Conservation (phyloP, 148 eudicot species). For the Fagopyrum esculentum region DNA sequence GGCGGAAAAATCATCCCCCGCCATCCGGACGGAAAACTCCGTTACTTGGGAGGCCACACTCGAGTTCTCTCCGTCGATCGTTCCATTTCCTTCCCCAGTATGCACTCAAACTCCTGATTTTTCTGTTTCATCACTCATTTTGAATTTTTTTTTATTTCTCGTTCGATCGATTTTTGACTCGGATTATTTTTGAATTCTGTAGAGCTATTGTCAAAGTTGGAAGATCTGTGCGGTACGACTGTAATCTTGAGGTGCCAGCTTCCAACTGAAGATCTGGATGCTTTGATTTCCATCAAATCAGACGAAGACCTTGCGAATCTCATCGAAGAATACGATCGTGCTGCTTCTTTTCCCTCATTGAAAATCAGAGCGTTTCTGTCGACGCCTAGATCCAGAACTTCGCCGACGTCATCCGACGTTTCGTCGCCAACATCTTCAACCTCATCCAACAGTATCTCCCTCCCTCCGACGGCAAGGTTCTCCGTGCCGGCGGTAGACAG, state of each 20-base stretch:
- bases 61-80: conserved; percentile 64
- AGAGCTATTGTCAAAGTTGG: conserved; percentile 58
- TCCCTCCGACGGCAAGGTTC: neutral
- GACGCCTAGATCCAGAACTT: conserved; percentile 19
- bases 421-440: conserved; percentile 30
- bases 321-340: conserved; percentile 61
- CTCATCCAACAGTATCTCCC: neutral
- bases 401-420: conserved; percentile 27
- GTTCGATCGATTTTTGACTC: neutral
- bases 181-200: neutral
- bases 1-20: conserved; percentile 89
- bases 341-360: conserved; percentile 16
- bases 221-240: conserved; percentile 43
- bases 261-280: conserved; percentile 71
- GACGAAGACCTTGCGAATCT: conserved; percentile 67
- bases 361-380: conserved; percentile 73
- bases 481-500: neutral
- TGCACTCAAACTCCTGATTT: neutral
- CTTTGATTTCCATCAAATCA: conserved; percentile 54
- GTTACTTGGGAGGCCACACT: conserved; percentile 76
- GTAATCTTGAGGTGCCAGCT: conserved; percentile 59
- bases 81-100: conserved; percentile 59
- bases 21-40: conserved; percentile 70
- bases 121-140: neutral
- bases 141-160: neutral